These are phyloP conservation scores for Calocera viscosa DNA, from an alignment of 768 basidiomycete species.

Conservation along the genomic window DNA sequence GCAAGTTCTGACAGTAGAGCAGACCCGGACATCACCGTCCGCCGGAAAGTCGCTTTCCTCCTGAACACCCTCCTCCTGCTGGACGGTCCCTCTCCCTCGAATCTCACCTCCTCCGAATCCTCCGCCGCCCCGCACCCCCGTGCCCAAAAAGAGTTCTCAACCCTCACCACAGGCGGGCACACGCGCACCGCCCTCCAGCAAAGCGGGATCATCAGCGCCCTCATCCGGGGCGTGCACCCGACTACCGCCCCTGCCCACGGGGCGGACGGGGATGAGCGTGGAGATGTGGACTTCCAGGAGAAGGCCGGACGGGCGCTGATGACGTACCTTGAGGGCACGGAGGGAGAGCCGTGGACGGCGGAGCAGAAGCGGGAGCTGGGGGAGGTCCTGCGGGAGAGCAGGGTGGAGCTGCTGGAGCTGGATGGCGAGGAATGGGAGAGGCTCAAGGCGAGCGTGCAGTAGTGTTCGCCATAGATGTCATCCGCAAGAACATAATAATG, in stretches of 20 bases:
- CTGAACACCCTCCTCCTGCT: conserved; percentile 58
- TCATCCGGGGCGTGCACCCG: conserved; percentile 1
- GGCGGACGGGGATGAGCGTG: conserved; percentile 48
- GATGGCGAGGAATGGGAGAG: conserved; percentile 25
- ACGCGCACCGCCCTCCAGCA: conserved; percentile 10
- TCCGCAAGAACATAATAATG: too few relatives aligned
- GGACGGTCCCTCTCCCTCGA: conserved; percentile 13
- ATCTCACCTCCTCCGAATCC: not conserved
- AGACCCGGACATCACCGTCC: conserved; percentile 69
- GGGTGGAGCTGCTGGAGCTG: conserved; percentile 22
- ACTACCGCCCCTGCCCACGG: conserved; percentile 43
- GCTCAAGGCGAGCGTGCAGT: conserved; percentile 16
- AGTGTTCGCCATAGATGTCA: too few relatives aligned
- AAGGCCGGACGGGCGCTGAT: conserved; percentile 26
- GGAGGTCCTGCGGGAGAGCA: conserved; percentile 6
- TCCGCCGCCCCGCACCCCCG: conserved; percentile 7
- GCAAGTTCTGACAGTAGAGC: conserved; percentile 3
- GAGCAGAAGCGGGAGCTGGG: conserved; percentile 2
- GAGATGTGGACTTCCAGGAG: conserved; percentile 54
- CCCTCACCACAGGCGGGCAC: conserved; percentile 7
- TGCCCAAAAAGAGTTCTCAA: conserved; percentile 6
- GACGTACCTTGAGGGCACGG: conserved; percentile 12
- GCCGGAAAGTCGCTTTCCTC: conserved; percentile 68
- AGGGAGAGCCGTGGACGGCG: conserved; percentile 4
- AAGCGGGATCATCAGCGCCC: not conserved